Evolutionary conservation across 306 rosid genomes (phyloP).

Genomic region (Neltuma alba): DNA sequence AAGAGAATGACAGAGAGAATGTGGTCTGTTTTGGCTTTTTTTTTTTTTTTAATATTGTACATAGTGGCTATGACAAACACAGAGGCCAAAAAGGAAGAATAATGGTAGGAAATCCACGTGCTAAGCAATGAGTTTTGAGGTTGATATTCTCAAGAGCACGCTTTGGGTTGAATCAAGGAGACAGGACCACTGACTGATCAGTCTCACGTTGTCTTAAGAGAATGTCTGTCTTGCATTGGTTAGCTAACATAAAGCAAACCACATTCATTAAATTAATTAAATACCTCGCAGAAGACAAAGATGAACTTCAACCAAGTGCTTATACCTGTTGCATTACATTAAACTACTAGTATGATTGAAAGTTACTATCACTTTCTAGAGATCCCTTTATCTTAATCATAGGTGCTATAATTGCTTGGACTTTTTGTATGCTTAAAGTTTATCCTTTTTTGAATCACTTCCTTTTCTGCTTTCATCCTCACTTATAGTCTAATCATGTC

Average conservation of each 20-base stretch:
- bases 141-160: slow-evolving; percentile 85
- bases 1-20: neutral
- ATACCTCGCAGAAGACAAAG: neutral
- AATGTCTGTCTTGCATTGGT: slow-evolving; percentile 84
- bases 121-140: slow-evolving; percentile 72
- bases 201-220: slow-evolving; percentile 67
- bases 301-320: slow-evolving; percentile 30
- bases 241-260: slow-evolving; percentile 35
- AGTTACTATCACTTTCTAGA: slow-evolving; percentile 51
- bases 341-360: slow-evolving; percentile 5
- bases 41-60: neutral
- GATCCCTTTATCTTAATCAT: slow-evolving; percentile 79
- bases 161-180: slow-evolving; percentile 99
- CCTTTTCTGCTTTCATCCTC: neutral
- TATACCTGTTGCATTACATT: slow-evolving; percentile 6
- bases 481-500: neutral
- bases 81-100: slow-evolving; percentile 59
- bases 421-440: slow-evolving; percentile 56
- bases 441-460: slow-evolving; percentile 19
- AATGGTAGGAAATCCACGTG: slow-evolving; percentile 67
- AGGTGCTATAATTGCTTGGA: slow-evolving; percentile 69
- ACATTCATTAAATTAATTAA: neutral
- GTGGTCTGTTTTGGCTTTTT: neutral
- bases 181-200: slow-evolving; percentile 85
- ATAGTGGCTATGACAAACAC: slow-evolving; percentile 42